Conservation (phyloP, 164 flowering plant genomes). For the Magnolia officinalis region DNA sequence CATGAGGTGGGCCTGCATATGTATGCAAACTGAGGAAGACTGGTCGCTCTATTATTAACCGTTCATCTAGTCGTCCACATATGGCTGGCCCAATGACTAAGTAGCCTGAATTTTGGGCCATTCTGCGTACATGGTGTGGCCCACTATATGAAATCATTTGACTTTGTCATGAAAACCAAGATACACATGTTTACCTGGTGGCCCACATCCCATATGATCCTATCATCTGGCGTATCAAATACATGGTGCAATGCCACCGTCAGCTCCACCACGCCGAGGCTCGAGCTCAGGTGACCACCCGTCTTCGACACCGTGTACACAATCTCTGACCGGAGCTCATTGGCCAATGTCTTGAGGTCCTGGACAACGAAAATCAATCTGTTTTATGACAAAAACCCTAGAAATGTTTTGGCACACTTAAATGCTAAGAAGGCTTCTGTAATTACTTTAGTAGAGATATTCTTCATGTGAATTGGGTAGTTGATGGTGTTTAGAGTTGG, state of each 20-base stretch:
- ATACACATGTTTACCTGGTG: slow-evolving; percentile 25
- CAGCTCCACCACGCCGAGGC: slow-evolving; percentile 46
- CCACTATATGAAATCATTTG: too few species aligned
- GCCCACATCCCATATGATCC: slow-evolving; percentile 26
- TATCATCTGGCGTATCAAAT: slow-evolving; percentile 44
- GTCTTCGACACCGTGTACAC: slow-evolving; percentile 40
- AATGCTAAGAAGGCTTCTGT: not conserved
- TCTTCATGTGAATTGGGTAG: slow-evolving; percentile 14
- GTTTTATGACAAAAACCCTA: not conserved
- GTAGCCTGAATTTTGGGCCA: too few species aligned
- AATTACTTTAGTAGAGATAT: slow-evolving; percentile 9
- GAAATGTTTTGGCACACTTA: not conserved
- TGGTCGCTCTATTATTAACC: too few species aligned
- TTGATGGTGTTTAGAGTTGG: slow-evolving; percentile 10
- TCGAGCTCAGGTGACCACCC: slow-evolving; percentile 50
- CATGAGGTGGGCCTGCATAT: too few species aligned
- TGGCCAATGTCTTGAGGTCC: slow-evolving; percentile 37
- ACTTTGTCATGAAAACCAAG: too few species aligned
- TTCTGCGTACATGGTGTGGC: too few species aligned
- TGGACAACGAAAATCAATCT: not conserved
- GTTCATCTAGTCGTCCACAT: too few species aligned
- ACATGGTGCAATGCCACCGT: slow-evolving; percentile 57
- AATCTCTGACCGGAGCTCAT: slow-evolving; percentile 42
- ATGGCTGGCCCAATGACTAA: too few species aligned
- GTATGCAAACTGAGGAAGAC: too few species aligned